Evolutionary conservation across 495 filamentous ascomycete species (phyloP).

Genomic region (Trichoderma erinaceum): DNA sequence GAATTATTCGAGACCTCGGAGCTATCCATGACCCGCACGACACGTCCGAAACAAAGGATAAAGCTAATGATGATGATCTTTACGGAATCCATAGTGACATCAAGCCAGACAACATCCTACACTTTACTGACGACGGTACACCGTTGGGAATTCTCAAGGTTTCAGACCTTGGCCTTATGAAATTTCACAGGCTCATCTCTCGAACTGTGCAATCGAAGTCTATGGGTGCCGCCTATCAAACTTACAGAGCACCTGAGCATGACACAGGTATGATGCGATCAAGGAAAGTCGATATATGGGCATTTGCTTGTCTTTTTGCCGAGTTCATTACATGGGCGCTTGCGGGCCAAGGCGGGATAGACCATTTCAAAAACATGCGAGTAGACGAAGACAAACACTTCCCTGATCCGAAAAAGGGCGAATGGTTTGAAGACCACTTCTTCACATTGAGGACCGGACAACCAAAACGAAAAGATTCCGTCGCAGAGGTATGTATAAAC

Average conservation of each 20-base stretch:
- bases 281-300: background rate
- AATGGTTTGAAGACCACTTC: constrained; percentile 2
- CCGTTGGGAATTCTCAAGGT: background rate
- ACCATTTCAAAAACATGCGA: background rate
- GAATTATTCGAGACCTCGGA: background rate
- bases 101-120: constrained; percentile 1
- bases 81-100: background rate
- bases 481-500: background rate
- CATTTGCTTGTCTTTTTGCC: background rate
- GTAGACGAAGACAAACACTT: background rate
- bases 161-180: background rate
- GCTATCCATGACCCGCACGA: background rate
- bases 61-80: background rate
- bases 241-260: background rate
- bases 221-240: background rate
- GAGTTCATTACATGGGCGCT: background rate
- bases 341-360: background rate
- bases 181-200: background rate
- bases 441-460: background rate
- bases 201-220: background rate
- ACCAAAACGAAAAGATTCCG: background rate
- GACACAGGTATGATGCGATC: background rate
- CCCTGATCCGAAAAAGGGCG: background rate
- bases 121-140: background rate
- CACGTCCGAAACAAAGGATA: background rate